Conservation (phyloP, 345 rosid genomes). For the Ceriops zippeliana region DNA sequence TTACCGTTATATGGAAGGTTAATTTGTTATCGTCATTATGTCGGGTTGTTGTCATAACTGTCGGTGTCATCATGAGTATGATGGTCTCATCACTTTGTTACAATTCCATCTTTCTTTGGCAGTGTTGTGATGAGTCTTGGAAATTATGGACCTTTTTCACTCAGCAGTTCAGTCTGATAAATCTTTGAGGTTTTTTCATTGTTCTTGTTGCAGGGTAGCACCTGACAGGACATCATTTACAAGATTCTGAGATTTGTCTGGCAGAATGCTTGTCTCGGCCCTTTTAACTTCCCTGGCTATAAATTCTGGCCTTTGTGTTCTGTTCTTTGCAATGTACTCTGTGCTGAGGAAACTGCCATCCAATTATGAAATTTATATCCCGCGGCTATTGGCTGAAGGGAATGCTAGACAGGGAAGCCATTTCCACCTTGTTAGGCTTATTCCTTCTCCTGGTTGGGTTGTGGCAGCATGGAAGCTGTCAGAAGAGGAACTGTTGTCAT, state of each 20-base stretch:
- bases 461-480: slow-evolving; percentile 64
- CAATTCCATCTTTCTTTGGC: too few species aligned
- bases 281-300: slow-evolving; percentile 83
- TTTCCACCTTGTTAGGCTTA: slow-evolving; percentile 65
- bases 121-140: too few species aligned
- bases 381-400: slow-evolving; percentile 70
- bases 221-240: slow-evolving; percentile 4
- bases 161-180: background rate
- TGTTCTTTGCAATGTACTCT: slow-evolving; percentile 68
- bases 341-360: slow-evolving; percentile 73
- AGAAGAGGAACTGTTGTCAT: slow-evolving; percentile 58
- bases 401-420: slow-evolving; percentile 45
- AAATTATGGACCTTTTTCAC: background rate
- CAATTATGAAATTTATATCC: slow-evolving; percentile 65
- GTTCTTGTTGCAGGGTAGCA: slow-evolving; percentile 20
- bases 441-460: slow-evolving; percentile 89
- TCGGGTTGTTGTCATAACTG: too few species aligned
- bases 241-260: slow-evolving; percentile 18
- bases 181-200: background rate
- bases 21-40: background rate
- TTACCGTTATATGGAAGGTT: background rate
- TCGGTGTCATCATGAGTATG: too few species aligned
- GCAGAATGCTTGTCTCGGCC: slow-evolving; percentile 84
- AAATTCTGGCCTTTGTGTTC: slow-evolving; percentile 69
- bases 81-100: too few species aligned